Evolutionary conservation across 805 yeast species (phyloP).

Genomic region (Pichia paraexigua): DNA sequence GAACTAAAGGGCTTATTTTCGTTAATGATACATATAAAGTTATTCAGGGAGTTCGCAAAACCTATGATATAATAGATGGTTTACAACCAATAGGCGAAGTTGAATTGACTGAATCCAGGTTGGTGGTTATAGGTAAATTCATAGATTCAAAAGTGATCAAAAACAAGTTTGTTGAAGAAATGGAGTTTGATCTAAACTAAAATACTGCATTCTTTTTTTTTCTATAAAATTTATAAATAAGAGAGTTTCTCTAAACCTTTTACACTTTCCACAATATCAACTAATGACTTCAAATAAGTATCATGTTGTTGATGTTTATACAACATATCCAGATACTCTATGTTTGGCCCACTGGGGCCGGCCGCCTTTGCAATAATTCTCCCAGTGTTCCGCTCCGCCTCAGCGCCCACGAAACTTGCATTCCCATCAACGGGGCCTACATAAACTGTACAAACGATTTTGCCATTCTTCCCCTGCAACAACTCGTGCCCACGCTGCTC

Average conservation of each 20-base stretch:
- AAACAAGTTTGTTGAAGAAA: constrained; percentile 3
- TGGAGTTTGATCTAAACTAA: constrained; percentile 4
- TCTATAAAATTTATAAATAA: no score
- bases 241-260: background rate
- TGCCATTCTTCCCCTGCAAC: background rate
- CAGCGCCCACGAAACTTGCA: constrained; percentile 82
- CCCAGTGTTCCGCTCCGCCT: constrained; percentile 52
- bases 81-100: constrained; percentile 11
- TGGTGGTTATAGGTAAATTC: constrained; percentile 29
- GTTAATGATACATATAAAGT: constrained; percentile 39
- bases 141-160: constrained; percentile 10
- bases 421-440: constrained; percentile 51
- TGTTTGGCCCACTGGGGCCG: constrained; percentile 82
- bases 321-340: constrained; percentile 57
- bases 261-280: background rate
- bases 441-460: constrained; percentile 51
- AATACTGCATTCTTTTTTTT: no score
- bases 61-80: constrained; percentile 66
- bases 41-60: constrained; percentile 88
- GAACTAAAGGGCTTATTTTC: constrained; percentile 72
- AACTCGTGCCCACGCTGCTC: background rate
- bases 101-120: constrained; percentile 13
- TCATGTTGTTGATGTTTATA: constrained; percentile 41
- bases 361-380: constrained; percentile 40
- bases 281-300: constrained; percentile 1